These are phyloP conservation scores for Apophysomyces ossiformis DNA, from an alignment of 371 early-diverging fungal genomes.

Conservation along the genomic window DNA sequence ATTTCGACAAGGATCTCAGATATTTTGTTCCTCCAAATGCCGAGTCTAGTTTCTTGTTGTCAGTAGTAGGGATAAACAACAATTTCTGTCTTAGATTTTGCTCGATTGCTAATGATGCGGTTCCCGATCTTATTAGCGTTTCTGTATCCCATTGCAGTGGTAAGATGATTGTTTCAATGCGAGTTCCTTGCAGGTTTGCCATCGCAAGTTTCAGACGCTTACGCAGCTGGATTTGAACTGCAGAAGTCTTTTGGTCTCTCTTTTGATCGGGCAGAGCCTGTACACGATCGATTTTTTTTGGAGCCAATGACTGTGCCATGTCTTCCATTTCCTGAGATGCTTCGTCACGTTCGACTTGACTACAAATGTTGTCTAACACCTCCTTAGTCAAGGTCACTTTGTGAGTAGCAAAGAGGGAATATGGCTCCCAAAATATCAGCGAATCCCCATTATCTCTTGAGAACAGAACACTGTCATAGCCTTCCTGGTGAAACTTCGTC, in stretches of 20 bases:
- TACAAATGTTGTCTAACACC: background rate
- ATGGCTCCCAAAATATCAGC: constrained; percentile 5
- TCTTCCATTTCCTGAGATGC: background rate
- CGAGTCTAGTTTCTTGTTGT: background rate
- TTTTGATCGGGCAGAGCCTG: background rate
- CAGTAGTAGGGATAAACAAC: background rate
- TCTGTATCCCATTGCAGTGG: constrained; percentile 2
- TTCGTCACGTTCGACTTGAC: background rate
- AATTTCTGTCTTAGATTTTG: constrained; percentile 1
- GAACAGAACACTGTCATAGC: background rate
- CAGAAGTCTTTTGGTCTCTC: background rate
- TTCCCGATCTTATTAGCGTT: background rate
- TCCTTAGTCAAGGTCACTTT: background rate
- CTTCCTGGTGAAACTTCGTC: background rate
- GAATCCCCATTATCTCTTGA: background rate
- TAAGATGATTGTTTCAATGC: background rate
- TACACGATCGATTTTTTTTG: background rate
- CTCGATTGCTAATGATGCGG: background rate
- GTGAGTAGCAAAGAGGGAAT: background rate
- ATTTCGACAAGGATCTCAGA: background rate
- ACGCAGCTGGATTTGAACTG: background rate
- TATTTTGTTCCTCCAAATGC: constrained; percentile 3
- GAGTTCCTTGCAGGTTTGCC: background rate
- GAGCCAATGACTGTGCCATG: background rate
- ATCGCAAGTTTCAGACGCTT: background rate